Evolutionary conservation across 2,329 filamentous ascomycete species (phyloP).

Genomic region (Thermoascus crustaceus): DNA sequence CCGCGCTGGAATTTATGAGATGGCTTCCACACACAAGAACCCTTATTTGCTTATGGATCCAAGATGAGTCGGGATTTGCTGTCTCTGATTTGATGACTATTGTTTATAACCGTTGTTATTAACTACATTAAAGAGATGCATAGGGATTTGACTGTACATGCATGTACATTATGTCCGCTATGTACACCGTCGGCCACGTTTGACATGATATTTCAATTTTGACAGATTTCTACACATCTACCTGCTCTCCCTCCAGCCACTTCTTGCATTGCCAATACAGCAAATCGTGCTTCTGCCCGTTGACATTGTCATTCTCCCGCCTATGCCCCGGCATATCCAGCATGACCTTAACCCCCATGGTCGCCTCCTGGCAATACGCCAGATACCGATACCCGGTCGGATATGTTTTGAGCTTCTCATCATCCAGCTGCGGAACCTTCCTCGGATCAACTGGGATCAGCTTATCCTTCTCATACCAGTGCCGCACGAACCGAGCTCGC

Average conservation of each 20-base stretch:
- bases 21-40: no score
- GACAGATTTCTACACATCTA: constrained; percentile 16
- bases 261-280: constrained; percentile 38
- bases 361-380: constrained; percentile 36
- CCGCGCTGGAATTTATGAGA: no score
- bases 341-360: constrained; percentile 39
- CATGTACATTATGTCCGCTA: no score
- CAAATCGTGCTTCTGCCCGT: constrained; percentile 38
- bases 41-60: no score
- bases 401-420: constrained; percentile 32
- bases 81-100: no score
- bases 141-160: no score
- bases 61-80: no score
- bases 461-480: constrained; percentile 49
- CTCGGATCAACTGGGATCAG: constrained; percentile 38
- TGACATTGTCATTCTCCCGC: constrained; percentile 25
- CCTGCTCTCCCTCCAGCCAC: constrained; percentile 37
- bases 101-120: no score
- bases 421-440: constrained; percentile 35
- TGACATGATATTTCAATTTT: no score
- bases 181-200: no score
- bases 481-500: constrained; percentile 39
- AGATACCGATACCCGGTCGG: constrained; percentile 40
- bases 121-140: no score
- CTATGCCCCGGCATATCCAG: constrained; percentile 40